Evolutionary conservation across 2,329 filamentous ascomycete genomes (phyloP).

Genomic region (Cadophora gregata): DNA sequence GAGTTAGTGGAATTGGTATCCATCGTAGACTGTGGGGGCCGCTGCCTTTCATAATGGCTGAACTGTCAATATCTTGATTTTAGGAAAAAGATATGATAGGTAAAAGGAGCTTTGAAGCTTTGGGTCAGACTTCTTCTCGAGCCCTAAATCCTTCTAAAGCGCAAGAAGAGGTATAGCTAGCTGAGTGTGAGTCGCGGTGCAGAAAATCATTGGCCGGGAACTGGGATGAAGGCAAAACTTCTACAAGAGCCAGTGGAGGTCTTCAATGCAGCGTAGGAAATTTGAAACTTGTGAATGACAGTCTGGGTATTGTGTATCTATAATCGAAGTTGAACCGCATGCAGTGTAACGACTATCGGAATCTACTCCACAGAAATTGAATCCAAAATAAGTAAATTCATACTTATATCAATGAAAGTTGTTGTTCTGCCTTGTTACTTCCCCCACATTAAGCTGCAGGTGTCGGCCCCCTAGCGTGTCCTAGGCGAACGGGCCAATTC

Average conservation of each 20-base stretch:
- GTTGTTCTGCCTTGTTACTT: constrained; percentile 13
- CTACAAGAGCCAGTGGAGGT: background rate
- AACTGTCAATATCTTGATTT: too few relatives aligned
- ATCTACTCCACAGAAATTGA: background rate
- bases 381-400: background rate
- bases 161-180: background rate
- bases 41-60: constrained; percentile 27
- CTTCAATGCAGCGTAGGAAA: background rate
- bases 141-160: background rate
- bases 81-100: background rate
- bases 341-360: too few relatives aligned
- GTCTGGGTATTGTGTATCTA: too few relatives aligned
- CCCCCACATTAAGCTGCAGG: constrained; percentile 27
- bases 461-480: background rate
- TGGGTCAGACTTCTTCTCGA: background rate
- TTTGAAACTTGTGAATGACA: background rate
- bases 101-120: background rate
- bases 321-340: too few relatives aligned
- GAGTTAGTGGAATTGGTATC: constrained; percentile 28
- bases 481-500: constrained; percentile 15
- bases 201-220: background rate
- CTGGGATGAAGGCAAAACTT: background rate
- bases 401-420: too few relatives aligned
- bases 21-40: background rate
- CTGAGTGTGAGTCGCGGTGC: background rate